These are phyloP conservation scores for Plectosphaerella sp. DNA, from an alignment of 2,329 filamentous ascomycete species.

Conservation along the genomic window DNA sequence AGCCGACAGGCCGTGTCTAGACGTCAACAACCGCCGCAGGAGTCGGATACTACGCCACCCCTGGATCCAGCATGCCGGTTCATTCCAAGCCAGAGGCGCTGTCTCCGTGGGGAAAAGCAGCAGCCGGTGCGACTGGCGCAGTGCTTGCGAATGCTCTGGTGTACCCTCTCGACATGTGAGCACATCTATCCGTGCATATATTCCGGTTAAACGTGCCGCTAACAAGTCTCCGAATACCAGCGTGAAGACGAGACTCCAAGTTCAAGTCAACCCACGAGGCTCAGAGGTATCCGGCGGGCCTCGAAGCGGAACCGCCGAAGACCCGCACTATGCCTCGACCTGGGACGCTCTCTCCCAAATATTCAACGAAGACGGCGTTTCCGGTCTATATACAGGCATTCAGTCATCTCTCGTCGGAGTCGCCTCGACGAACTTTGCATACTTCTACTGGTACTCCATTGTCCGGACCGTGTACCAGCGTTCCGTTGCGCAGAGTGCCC, in stretches of 20 bases:
- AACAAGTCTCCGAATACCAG: conserved; percentile 38
- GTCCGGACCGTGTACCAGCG: conserved; percentile 77
- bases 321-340: conserved; percentile 76
- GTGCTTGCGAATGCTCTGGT: conserved; percentile 93
- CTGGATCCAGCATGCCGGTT: conserved; percentile 35
- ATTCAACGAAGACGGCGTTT: conserved; percentile 69
- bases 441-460: conserved; percentile 98
- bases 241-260: conserved; percentile 93
- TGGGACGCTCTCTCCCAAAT: conserved; percentile 88
- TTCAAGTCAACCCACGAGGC: conserved; percentile 67
- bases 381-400: conserved; percentile 86
- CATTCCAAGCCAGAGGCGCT: conserved; percentile 65
- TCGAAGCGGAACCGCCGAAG: conserved; percentile 42
- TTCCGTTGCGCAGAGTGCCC: conserved; percentile 39
- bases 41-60: not conserved
- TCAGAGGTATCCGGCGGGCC: conserved; percentile 34
- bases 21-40: not conserved
- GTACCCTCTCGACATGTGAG: conserved; percentile 95
- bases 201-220: not conserved
- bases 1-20: too few relatives aligned
- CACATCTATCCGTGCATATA: conserved; percentile 11
- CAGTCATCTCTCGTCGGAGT: conserved; percentile 83
- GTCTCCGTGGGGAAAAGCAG: conserved; percentile 88
- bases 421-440: conserved; percentile 96
- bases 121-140: conserved; percentile 88